Percentiles rank a stretch among this genome's conserved stretches.
These are phyloP conservation scores for Cornus kousa DNA, from an alignment of 148 eudicot species.

Conservation along the genomic window DNA sequence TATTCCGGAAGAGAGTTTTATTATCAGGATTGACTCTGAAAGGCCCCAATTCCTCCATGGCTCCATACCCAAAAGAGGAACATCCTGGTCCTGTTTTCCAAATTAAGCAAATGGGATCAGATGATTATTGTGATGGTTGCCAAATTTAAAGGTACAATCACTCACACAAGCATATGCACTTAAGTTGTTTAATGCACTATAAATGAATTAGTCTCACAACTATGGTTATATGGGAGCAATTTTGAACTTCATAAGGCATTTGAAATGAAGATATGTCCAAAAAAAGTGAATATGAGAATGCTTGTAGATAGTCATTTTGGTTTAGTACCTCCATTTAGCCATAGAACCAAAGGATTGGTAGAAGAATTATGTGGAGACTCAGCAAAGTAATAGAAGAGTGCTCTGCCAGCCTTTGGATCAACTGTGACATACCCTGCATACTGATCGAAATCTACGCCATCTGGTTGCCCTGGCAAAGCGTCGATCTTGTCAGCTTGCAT, in stretches of 20 bases:
- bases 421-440: slow-evolving; percentile 38
- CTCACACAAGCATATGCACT: no score
- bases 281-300: no score
- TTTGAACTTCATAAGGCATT: no score
- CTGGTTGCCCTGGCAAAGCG: slow-evolving; percentile 35
- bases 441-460: slow-evolving; percentile 24
- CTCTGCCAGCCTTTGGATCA: slow-evolving; percentile 18
- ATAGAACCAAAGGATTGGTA: slow-evolving; percentile 30
- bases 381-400: slow-evolving; percentile 36
- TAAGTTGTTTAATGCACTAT: no score
- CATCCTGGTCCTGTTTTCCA: slow-evolving; percentile 45
- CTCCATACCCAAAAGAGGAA: slow-evolving; percentile 49
- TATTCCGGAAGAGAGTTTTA: slow-evolving; percentile 27
- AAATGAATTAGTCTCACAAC: no score
- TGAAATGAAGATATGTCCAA: no score
- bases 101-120: no score
- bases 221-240: no score
- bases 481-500: slow-evolving; percentile 32
- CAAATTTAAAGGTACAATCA: no score
- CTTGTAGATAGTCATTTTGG: no score
- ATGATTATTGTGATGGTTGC: no score
- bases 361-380: slow-evolving; percentile 33
- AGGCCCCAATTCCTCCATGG: slow-evolving; percentile 44
- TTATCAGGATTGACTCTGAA: slow-evolving; percentile 42
- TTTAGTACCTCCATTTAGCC: slow-evolving; percentile 39